phyloP scores from a whole-genome alignment of 1,139 yeast genomes.

The Magnusiomyces magnusii region DNA sequence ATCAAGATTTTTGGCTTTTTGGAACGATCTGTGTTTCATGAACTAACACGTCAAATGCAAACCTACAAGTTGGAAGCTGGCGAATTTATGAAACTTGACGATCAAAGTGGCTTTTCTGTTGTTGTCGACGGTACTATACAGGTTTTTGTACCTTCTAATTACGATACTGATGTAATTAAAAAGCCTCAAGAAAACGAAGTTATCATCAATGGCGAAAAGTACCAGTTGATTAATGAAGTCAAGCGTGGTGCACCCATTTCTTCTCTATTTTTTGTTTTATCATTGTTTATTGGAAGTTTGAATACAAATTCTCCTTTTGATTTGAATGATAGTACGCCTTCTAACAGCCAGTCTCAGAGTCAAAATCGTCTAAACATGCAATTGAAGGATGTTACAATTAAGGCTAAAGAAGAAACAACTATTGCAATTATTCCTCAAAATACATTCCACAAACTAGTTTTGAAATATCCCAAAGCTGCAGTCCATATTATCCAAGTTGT shows the following conservation, averaged over 20 bases:
- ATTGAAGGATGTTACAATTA: conserved; percentile 47
- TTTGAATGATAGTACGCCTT: background rate
- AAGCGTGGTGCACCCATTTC: conserved; percentile 80
- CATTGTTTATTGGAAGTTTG: conserved; percentile 49
- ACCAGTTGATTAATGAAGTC: conserved; percentile 75
- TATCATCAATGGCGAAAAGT: conserved; percentile 46
- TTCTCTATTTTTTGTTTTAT: conserved; percentile 70
- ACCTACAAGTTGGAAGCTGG: conserved; percentile 76
- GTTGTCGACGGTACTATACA: conserved; percentile 92
- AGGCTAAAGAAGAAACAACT: conserved; percentile 63
- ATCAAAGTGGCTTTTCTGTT: conserved; percentile 74
- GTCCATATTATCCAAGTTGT: conserved; percentile 94
- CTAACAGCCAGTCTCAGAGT: background rate
- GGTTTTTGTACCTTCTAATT: conserved; percentile 54
- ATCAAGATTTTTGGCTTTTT: conserved; percentile 91
- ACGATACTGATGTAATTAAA: conserved; percentile 10
- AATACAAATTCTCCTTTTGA: conserved; percentile 1
- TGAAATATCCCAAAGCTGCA: conserved; percentile 78
- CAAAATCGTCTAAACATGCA: background rate
- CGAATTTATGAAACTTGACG: conserved; percentile 66
- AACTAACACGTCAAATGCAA: conserved; percentile 83
- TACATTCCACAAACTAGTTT: conserved; percentile 67
- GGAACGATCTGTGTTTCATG: conserved; percentile 86
- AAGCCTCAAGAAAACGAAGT: conserved; percentile 37
- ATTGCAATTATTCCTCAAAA: conserved; percentile 86